Base-by-base conservation (phyloP, 2,329 filamentous ascomycete genomes). In the Ilyonectria mors-panacis region DNA sequence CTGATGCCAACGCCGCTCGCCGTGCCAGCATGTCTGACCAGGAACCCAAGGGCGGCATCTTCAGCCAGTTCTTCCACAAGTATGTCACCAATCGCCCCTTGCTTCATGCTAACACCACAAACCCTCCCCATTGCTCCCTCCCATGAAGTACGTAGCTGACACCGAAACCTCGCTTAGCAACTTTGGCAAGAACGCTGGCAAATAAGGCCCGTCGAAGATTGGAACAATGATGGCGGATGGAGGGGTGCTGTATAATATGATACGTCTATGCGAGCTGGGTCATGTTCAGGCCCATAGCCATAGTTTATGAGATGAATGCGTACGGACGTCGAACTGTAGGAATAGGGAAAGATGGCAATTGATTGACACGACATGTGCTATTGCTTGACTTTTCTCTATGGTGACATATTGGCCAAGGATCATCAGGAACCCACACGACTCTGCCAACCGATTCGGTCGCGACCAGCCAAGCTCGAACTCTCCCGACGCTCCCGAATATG, bases 41-140 rank as follows among this genome's bases (percentile, higher is more conserved):
- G 75, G 82, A 83, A 65, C 81, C 81, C 15, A 78, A 81, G 56
- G 75, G 82, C 1, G 87, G 87, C 45, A 78, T 89, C 68, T 79
- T 89, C 58, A 85, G 85, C 60, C 81, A 84, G 68, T 83, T 89
- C 80, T 90, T 88, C 85, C 83, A 88, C 71, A 88, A 85, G 87
- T 89, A 78, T 59, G 85, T 75, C 13, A 53, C 8, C 39, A 15
- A 55, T 19, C 10, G 13, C 26, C 21, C 39, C 35, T 50, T n/a
- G 21, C 39, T 19, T 47, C 30, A 30, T n/a, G 26, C 35, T 26
- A 47, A 51, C 30, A 19, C 26, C 30, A 33, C 30, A 33, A 10
- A 39, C 37, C 17, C 39, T 28, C 8, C 28, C 15, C 51, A 30
- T 35, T 21, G 10, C 54, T 13, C 12, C 30, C 13, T 30, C 1